Base-by-base conservation (phyloP, 306 rosid genomes). In the Canavalia gladiata region DNA sequence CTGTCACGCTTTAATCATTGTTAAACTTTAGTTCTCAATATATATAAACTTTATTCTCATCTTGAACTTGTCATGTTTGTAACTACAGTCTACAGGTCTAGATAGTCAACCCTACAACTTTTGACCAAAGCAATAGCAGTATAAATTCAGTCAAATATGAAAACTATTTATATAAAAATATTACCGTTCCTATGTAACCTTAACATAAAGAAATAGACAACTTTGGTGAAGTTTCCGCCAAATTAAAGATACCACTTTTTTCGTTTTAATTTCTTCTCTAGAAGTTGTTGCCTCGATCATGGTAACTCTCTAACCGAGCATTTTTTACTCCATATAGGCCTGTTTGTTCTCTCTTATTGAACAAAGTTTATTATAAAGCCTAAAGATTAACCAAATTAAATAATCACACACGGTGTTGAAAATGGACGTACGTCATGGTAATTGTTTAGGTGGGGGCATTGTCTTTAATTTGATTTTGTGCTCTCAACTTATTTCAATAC, bases 81-180 rank as follows among this genome's bases (percentile, higher is more conserved):
- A 55, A 47, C 73, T 50, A 25, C 31, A 41, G 82, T 80, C 81
- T 57, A 57, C 72, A 33, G 28, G 74, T 84, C 68, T 72, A 30
- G 39, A 76, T 47, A 35, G 84, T 86, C 89, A 79, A 84, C 74
- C 76, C 59, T 56, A 60, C 72, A 73, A 46, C 82, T 63, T 85
- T 83, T 81, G 87, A 86, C 89, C 84, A 41, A 47, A 60, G 39
- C 67, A 80, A 39, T 55, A 54, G 1, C 6, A 30, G 3, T n/a
- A n/a, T 9, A 49, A 45, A 43, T 74, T 33, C 7, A 45, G 56
- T 41, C 4, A 51, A 35, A 12, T 42, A 42, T 43, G 52, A 41
- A 6, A 66, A 66, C 7, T 41, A 66, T 41, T 66, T 49, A 66
- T 18, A 18, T 8, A 66, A 66, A 35, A 64, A 6, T 62, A 34